A percentile compares a stretch with the other conserved stretches of the same genome.
Conservation (phyloP, 257 asterid species). For the Solanum clarkiae region DNA sequence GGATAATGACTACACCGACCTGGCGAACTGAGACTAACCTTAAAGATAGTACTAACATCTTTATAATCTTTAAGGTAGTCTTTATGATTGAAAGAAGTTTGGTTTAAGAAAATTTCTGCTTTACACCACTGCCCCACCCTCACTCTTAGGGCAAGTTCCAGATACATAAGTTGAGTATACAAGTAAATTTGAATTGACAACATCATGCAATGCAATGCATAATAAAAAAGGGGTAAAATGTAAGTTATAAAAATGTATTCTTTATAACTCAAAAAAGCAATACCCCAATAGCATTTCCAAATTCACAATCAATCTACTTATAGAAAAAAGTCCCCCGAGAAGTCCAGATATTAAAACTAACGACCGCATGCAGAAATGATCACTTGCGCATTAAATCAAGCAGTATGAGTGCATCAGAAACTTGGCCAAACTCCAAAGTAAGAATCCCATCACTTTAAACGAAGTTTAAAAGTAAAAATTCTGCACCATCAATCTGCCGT, state of each 20-base stretch:
- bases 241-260: not conserved
- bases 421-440: not conserved
- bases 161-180: not conserved
- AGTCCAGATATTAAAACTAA: not conserved
- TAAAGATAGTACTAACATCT: not conserved
- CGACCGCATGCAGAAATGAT: not conserved
- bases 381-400: conserved; percentile 3
- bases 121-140: not conserved
- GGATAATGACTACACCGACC: not conserved
- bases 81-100: not conserved
- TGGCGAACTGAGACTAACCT: not conserved
- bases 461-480: not conserved
- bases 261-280: not conserved
- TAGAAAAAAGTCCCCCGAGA: not conserved
- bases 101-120: not conserved
- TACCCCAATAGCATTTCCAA: not conserved
- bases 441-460: not conserved
- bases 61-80: not conserved
- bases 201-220: not conserved
- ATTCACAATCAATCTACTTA: not conserved
- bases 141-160: not conserved
- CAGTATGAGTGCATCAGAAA: not conserved
- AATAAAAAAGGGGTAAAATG: not conserved
- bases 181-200: not conserved
- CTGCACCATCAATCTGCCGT: not conserved